These are phyloP conservation scores for Neurospora tetrasperma DNA, from an alignment of 495 filamentous ascomycete species.

Conservation along the genomic window DNA sequence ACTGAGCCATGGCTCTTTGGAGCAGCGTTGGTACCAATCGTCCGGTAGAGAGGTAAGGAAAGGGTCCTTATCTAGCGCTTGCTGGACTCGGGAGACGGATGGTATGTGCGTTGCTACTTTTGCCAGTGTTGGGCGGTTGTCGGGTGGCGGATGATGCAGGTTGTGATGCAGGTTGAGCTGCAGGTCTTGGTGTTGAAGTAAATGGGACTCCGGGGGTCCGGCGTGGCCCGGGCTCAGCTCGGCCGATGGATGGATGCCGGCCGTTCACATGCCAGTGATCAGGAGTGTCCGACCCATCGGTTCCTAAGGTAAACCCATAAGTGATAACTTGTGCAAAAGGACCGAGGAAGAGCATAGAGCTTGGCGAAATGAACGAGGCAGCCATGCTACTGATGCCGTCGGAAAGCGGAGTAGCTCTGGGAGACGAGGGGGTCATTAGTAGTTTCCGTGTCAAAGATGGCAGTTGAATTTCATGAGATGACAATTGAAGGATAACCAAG, in stretches of 20 bases:
- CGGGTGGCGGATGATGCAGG: background rate
- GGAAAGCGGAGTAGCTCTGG: too few relatives aligned
- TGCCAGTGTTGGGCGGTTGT: background rate
- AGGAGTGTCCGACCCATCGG: background rate
- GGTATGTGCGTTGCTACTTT: background rate
- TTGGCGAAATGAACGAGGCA: too few relatives aligned
- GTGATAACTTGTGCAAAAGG: background rate
- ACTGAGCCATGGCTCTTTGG: background rate
- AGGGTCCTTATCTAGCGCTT: background rate
- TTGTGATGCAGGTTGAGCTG: background rate
- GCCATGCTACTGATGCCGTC: too few relatives aligned
- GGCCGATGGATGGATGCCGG: background rate
- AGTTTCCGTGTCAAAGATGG: too few relatives aligned
- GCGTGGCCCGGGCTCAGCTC: background rate
- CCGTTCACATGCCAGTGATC: background rate
- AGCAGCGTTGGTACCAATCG: background rate
- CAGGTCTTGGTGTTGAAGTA: background rate
- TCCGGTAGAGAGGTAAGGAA: background rate
- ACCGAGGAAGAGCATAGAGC: too few relatives aligned
- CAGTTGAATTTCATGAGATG: too few relatives aligned
- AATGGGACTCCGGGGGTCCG: background rate
- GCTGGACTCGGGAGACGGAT: background rate
- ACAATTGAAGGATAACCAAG: too few relatives aligned
- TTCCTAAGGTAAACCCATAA: background rate
- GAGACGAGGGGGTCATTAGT: too few relatives aligned